These are phyloP conservation scores for Mariannaea sp. DNA, from an alignment of 2,329 filamentous ascomycete genomes.

Conservation along the genomic window DNA sequence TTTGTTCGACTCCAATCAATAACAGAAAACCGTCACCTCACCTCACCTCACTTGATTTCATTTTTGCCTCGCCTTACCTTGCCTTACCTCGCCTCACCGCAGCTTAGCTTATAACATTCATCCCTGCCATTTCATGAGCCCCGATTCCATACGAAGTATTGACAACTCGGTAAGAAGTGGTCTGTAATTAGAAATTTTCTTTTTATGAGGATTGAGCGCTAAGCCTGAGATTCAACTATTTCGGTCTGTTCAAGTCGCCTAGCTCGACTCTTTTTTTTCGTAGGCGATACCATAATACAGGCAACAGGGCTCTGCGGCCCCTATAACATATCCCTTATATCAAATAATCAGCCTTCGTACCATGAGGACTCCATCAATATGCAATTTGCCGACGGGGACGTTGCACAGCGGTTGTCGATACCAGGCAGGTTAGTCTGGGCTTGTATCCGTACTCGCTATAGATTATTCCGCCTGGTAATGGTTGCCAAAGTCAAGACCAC, in stretches of 20 bases:
- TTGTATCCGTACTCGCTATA: too few species aligned
- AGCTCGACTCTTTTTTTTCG: neutral
- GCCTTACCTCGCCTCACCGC: constrained; percentile 22
- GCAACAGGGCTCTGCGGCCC: constrained; percentile 27
- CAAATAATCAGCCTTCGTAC: too few species aligned
- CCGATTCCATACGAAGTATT: neutral
- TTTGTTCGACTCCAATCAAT: constrained; percentile 21
- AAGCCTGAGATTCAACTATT: neutral
- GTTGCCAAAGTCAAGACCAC: constrained; percentile 32
- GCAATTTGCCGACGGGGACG: constrained; percentile 30
- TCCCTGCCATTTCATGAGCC: neutral
- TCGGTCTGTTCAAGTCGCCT: neutral
- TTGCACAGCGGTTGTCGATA: constrained; percentile 21
- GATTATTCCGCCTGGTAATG: constrained; percentile 25
- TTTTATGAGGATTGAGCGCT: neutral
- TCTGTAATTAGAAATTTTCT: too few species aligned
- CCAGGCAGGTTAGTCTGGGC: constrained; percentile 29
- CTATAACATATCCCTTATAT: too few species aligned
- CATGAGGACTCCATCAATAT: constrained; percentile 34
- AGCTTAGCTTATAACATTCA: constrained; percentile 19
- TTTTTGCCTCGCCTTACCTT: constrained; percentile 21
- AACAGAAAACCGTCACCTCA: constrained; percentile 26
- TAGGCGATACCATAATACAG: constrained; percentile 13
- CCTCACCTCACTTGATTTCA: constrained; percentile 26
- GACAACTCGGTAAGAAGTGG: too few species aligned